Evolutionary conservation across 2,329 filamentous ascomycete species (phyloP).

Genomic region (Alternaria consortialis): DNA sequence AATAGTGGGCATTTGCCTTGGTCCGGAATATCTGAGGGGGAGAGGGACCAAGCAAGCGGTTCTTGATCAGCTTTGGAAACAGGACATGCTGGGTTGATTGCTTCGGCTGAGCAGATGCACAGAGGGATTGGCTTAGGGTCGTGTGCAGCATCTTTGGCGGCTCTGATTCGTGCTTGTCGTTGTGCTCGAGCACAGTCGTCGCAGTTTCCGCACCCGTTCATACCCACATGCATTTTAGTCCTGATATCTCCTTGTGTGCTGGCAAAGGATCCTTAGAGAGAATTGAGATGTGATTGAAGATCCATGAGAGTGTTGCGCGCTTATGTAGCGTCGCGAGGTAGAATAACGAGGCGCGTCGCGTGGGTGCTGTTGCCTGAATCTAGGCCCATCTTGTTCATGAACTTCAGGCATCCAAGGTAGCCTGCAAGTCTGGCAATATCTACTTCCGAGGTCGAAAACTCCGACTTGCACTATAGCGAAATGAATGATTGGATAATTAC

Average conservation of each 20-base stretch:
- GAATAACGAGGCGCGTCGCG: neutral
- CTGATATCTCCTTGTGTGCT: neutral
- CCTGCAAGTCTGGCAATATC: no score
- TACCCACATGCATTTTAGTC: neutral
- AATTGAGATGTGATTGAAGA: neutral
- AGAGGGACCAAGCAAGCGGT: slow-evolving; percentile 30
- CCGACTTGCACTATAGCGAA: no score
- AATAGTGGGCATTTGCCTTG: slow-evolving; percentile 25
- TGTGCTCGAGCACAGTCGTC: neutral
- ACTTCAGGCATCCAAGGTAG: neutral
- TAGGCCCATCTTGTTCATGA: neutral
- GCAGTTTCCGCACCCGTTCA: neutral
- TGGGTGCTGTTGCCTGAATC: neutral
- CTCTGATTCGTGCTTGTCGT: neutral
- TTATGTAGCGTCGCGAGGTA: neutral
- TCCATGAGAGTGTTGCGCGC: neutral
- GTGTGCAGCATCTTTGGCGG: neutral
- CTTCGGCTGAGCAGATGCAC: neutral
- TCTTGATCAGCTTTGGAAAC: slow-evolving; percentile 9
- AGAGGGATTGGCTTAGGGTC: neutral
- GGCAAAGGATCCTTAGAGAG: neutral
- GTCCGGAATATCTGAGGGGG: neutral
- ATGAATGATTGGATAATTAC: no score
- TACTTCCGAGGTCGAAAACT: no score
- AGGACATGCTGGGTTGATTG: neutral